phyloP scores from a whole-genome alignment of 768 basidiomycete species.

The Tricholoma terreum region DNA sequence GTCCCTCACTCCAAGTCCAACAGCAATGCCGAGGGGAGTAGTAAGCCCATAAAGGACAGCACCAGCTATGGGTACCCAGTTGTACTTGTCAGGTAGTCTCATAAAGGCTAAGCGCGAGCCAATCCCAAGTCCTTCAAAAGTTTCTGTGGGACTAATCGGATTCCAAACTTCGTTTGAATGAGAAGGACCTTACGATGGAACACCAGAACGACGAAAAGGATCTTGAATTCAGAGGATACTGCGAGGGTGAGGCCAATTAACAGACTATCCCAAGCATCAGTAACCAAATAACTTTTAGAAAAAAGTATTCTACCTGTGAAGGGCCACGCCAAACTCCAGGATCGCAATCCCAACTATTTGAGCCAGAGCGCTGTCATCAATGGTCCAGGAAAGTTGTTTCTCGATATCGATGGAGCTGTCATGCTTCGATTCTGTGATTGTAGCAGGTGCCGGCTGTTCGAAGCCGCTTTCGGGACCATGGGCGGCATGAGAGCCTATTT shows the following conservation, averaged over 20 bases:
- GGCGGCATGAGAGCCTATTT: slow-evolving; percentile 53
- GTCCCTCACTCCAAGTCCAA: slow-evolving; percentile 69
- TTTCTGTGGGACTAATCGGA: slow-evolving; percentile 48
- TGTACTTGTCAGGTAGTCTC: slow-evolving; percentile 51
- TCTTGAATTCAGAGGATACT: slow-evolving; percentile 76
- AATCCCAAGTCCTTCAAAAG: slow-evolving; percentile 91
- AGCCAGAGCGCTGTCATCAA: slow-evolving; percentile 47
- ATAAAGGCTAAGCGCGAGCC: slow-evolving; percentile 87
- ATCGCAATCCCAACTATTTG: slow-evolving; percentile 88
- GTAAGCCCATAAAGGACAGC: slow-evolving; percentile 70
- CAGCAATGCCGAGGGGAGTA: slow-evolving; percentile 87
- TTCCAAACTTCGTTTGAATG: neutral
- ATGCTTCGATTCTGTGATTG: slow-evolving; percentile 14
- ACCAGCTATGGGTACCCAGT: slow-evolving; percentile 54
- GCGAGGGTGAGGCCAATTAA: slow-evolving; percentile 90
- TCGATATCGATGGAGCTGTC: slow-evolving; percentile 31
- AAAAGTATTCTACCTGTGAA: slow-evolving; percentile 58
- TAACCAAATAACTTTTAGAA: neutral
- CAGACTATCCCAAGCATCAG: slow-evolving; percentile 41
- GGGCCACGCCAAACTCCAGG: slow-evolving; percentile 88
- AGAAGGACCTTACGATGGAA: slow-evolving; percentile 75
- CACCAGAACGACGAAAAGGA: slow-evolving; percentile 85
- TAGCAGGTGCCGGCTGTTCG: slow-evolving; percentile 6
- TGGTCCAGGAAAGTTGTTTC: slow-evolving; percentile 7
- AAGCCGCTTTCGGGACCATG: slow-evolving; percentile 61